Base-by-base conservation (phyloP, 768 basidiomycete genomes). In the Coprinellus aureogranulatus region DNA sequence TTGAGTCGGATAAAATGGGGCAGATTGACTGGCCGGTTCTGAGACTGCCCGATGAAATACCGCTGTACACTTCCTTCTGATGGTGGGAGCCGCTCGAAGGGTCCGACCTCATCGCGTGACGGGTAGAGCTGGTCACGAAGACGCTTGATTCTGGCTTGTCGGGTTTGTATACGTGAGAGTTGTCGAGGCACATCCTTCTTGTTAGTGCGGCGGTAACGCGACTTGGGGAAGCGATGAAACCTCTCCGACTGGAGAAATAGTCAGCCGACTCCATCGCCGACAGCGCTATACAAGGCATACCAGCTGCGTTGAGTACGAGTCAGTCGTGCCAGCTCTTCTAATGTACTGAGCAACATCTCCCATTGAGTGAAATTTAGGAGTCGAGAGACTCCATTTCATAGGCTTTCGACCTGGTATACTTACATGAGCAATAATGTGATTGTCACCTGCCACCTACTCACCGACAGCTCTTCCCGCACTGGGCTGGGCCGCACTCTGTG, bases 241-340 rank as follows among this genome's bases (percentile, higher is more conserved):
- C 30, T 18, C 39, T 52, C 50, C n/a, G 50, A 37, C 50, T 34
- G 22, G 4, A 22, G 50, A 20, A 23, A 6, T 2, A n/a, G 18
- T 34, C 34, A 61, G 68, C 23, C 54, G 9, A 48, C 22, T 12
- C 26, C 14, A 25, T 8, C 9, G 5, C 11, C 18, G 14, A 48
- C 23, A 4, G 8, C 6, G n/a, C 12, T n/a, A 26, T 18, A 18
- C 9, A 23, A 10, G 20, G 61, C 68, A 22, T 54, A 79, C 77
- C 42, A 28, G 75, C 64, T 44, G 22, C 62, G 64, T 68, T 67
- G 46, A 60, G 45, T 5, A 44, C 9, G 48, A 51, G 41, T 57
- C 48, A 10, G 49, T 51, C 4, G 48, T 51, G 4, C 56, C 56
- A 45, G 45, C 51, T 22, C 3, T n/a, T 11, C 39, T 8, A 42